These are phyloP conservation scores for Golubevia pallescens DNA, from an alignment of 1,284 basidiomycete species.

Conservation along the genomic window DNA sequence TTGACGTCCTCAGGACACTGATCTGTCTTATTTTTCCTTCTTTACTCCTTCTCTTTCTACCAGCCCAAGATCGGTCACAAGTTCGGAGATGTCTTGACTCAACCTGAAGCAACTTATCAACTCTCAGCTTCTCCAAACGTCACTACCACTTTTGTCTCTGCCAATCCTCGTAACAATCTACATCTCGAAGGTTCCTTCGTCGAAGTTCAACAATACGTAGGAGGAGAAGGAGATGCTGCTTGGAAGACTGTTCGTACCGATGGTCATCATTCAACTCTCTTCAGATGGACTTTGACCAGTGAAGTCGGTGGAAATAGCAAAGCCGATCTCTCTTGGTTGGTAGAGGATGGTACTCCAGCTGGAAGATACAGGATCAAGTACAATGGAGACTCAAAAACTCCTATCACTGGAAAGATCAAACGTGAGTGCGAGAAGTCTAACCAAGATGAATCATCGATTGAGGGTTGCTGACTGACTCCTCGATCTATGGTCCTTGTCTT, in stretches of 20 bases:
- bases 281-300: slow-evolving; percentile 69
- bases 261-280: slow-evolving; percentile 79
- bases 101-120: slow-evolving; percentile 69
- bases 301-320: slow-evolving; percentile 21
- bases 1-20: no score
- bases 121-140: slow-evolving; percentile 73
- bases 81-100: slow-evolving; percentile 74
- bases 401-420: slow-evolving; percentile 34
- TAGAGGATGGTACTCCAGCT: slow-evolving; percentile 69
- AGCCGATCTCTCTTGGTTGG: slow-evolving; percentile 28
- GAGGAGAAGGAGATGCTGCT: slow-evolving; percentile 59
- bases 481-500: no score
- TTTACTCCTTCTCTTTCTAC: not conserved
- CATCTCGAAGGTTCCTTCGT: slow-evolving; percentile 77
- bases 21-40: no score
- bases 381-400: slow-evolving; percentile 77
- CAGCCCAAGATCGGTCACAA: slow-evolving; percentile 66
- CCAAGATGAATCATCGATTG: no score
- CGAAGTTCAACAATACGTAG: slow-evolving; percentile 71
- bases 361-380: slow-evolving; percentile 73
- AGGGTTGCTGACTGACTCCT: no score
- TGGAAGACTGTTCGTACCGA: slow-evolving; percentile 75
- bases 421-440: slow-evolving; percentile 1
- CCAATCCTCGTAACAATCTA: slow-evolving; percentile 81
- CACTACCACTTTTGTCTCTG: slow-evolving; percentile 74